Percentiles rank a stretch among this genome's conserved stretches.
Evolutionary conservation across 345 rosid genomes (phyloP).

Genomic region (Raphanus raphanistrum): DNA sequence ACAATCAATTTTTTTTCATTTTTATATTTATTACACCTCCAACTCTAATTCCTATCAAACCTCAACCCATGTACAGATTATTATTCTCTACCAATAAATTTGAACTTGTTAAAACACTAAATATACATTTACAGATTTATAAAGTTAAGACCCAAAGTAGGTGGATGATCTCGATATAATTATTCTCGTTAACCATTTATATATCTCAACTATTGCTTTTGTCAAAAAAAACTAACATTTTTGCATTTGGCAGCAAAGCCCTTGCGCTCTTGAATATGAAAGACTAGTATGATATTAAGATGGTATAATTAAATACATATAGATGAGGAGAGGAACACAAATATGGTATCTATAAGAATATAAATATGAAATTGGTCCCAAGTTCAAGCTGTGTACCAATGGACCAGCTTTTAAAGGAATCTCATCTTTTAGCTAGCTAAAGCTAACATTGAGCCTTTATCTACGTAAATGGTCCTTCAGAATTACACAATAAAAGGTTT

Average conservation of each 20-base stretch:
- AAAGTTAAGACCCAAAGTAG: background rate
- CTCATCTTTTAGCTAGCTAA: constrained; percentile 33
- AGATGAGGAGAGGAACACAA: background rate
- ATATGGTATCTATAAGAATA: constrained; percentile 16
- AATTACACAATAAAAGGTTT: constrained; percentile 1
- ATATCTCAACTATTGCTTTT: background rate
- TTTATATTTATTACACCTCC: constrained; percentile 10
- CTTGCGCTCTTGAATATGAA: background rate
- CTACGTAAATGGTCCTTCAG: constrained; percentile 35
- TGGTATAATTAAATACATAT: constrained; percentile 3
- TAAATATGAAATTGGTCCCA: constrained; percentile 40
- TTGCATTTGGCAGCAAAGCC: background rate
- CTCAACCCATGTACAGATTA: background rate
- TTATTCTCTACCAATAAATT: background rate
- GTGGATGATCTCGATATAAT: background rate
- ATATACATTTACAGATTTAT: background rate
- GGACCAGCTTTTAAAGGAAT: constrained; percentile 37
- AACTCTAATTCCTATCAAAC: constrained; percentile 5
- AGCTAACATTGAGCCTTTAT: constrained; percentile 34
- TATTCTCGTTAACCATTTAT: background rate
- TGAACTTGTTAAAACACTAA: background rate
- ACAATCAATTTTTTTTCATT: constrained; percentile 9
- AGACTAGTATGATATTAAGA: background rate
- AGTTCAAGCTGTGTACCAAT: constrained; percentile 35
- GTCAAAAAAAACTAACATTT: background rate